Base-by-base conservation (phyloP, 2,329 filamentous ascomycete genomes). In the Dryadomyces sulphureus region DNA sequence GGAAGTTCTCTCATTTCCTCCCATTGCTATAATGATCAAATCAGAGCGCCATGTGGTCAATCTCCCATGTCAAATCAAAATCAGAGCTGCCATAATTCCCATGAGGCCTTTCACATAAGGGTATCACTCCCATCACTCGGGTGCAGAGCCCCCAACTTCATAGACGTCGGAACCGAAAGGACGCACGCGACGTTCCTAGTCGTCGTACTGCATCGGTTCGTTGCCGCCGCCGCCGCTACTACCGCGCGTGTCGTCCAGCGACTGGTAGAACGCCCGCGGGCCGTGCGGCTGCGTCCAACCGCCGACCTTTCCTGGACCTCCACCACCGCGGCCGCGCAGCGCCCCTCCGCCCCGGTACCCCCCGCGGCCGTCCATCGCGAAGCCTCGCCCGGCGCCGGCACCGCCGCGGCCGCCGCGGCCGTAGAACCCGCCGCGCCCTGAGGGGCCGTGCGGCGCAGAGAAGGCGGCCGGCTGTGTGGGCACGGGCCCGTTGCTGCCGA, bases 241-340 rank as follows among this genome's bases (percentile, higher is more conserved):
- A 1, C 48, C 36, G 1, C 49, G 49, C 3, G 45, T 46, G 30
- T 54, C 49, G 45, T 54, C 52, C 3, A 52, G 45, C 1, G 52
- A 54, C 36, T 52, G 49, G 47, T 54, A 54, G 25, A 45, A 40
- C 30, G 46, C 41, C 22, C 20, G 21, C 3, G 48, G 41, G 24
- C 45, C 32, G 14, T 43, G 36, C 43, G 6, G 21, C 21, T 21
- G 25, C 32, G 14, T 16, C 43, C 4, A 32, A 7, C 19, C 36
- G 7, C 40, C 38, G 14, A 14, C 25, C 6, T 39, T 43, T 17
- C 25, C 43, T 4, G 32, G n/a, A 12, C 45, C 45, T 11, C 41
- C 44, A 6, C 38, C 44, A 6, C 48, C n/a, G n/a, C n/a, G n/a
- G n/a, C n/a, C n/a, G n/a, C n/a, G n/a, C n/a, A n/a, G n/a, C 46